Conservation (phyloP, 208 protist species). For the Acanthamoeba sp. region DNA sequence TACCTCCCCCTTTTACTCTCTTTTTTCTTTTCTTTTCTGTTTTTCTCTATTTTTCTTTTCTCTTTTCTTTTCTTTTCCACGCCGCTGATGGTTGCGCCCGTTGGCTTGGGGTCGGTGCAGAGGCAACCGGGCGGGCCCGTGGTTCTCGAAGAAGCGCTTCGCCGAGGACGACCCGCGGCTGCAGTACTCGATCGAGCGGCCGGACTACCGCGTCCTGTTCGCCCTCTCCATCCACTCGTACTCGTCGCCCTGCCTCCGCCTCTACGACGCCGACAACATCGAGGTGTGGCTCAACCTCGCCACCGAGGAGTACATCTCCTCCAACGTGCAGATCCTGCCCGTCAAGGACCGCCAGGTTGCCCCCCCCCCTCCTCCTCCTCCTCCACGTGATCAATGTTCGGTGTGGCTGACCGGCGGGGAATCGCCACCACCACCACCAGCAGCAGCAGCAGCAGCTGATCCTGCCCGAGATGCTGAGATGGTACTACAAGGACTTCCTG, state of each 20-base stretch:
- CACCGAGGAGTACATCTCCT: slow-evolving; percentile 48
- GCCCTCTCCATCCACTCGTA: slow-evolving; percentile 29
- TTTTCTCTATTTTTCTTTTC: too few relatives aligned
- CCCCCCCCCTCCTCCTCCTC: not conserved
- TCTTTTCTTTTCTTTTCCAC: not conserved
- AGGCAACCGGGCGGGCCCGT: slow-evolving; percentile 10
- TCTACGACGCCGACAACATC: slow-evolving; percentile 69
- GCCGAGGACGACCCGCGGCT: slow-evolving; percentile 43
- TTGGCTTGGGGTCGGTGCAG: not conserved
- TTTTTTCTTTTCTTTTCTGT: not conserved
- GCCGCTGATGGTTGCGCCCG: not conserved
- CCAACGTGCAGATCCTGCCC: slow-evolving; percentile 37
- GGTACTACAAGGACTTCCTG: slow-evolving; percentile 52
- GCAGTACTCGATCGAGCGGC: not conserved
- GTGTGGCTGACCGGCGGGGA: too few relatives aligned
- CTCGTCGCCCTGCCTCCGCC: slow-evolving; percentile 18
- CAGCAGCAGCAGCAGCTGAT: slow-evolving; percentile 29
- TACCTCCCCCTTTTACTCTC: not conserved
- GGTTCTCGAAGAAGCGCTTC: slow-evolving; percentile 14
- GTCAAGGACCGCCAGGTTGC: slow-evolving; percentile 49
- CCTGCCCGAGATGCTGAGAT: slow-evolving; percentile 46
- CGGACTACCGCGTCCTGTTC: not conserved
- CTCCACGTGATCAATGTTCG: too few relatives aligned
- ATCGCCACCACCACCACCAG: too few relatives aligned
- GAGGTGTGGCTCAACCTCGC: slow-evolving; percentile 24